Evolutionary conservation across 352 stramenopile species (phyloP), one percentile per base, ranked within the genome.

Genomic region (Phytopythium vexans): DNA sequence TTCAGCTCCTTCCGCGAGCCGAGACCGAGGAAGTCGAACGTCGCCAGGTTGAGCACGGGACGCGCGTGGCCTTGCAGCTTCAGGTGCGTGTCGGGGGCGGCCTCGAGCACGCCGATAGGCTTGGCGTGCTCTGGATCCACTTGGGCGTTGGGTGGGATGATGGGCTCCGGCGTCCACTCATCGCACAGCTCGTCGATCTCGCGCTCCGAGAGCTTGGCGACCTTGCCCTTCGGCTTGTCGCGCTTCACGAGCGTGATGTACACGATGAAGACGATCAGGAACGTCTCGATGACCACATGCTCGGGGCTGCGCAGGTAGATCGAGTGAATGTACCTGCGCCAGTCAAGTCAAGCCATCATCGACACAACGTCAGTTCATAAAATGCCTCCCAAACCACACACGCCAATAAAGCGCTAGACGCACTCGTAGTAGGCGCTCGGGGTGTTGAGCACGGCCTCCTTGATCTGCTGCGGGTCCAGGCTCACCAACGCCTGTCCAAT

Each of bases 201-300:
- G 16, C 76, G 75, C 39, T 83, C 68, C 16, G 71, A 89, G 31
- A 98, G 75, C 69, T 96, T 86, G 40, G 70, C 55, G 38, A 56
- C 62, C 6, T 69, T 62, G n/a, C 69, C 60, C 49, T 77, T 81
- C 6, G 80, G 78, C 59, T 85, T 84, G 58, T 87, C 79, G 35
- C 80, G 81, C 69, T 93, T 93, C 46, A 91, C 65, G 34, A 98
- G 75, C 9, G 97, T 78, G 56, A 99, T 91, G 73, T 96, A 97
- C 27, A 98, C 63, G 47, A 98, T 93, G 58, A 98, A 97, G 16
- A 92, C 71, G 41, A 99, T 96, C n/a, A 99, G 74, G 31, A 97
- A 90, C 35, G 96, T 99, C 84, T 99, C 96, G 41, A 99, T 95
- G 41, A 98, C 88, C 40, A 99, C 95, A 63, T 99, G 96, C 56